Percentiles rank a stretch among this genome's conserved stretches.
Conservation (phyloP, 78 protist species). For the Dictyostelium citrinum region DNA sequence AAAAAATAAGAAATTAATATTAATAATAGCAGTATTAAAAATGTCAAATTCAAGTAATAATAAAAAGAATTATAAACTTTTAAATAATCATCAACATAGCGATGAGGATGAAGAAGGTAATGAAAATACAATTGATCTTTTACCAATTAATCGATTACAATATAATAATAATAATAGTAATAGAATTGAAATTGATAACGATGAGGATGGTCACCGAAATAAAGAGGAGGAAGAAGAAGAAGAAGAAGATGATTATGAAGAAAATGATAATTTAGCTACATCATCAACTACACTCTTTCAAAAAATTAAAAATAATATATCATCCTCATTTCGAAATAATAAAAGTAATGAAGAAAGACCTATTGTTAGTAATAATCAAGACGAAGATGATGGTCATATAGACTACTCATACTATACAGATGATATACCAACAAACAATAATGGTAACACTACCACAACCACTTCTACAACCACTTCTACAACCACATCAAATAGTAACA, state of each 20-base stretch:
- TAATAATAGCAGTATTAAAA: not conserved
- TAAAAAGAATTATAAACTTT: not conserved
- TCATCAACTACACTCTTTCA: not conserved
- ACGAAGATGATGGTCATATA: not conserved
- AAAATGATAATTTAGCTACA: not conserved
- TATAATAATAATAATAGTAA: not conserved
- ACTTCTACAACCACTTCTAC: not conserved
- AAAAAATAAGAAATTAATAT: not conserved
- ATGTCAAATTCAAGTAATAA: constrained; percentile 2
- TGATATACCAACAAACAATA: not conserved
- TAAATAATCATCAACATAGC: not conserved
- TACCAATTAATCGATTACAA: not conserved
- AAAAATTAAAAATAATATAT: constrained; percentile 1
- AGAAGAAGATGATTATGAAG: not conserved
- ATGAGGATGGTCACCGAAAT: not conserved
- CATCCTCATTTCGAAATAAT: not conserved
- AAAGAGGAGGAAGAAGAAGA: not conserved
- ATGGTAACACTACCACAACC: not conserved
- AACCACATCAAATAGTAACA: not conserved
- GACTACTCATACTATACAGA: constrained; percentile 1
- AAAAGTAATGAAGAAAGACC: not conserved
- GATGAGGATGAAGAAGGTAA: not conserved
- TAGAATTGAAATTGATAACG: not conserved
- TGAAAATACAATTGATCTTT: not conserved
- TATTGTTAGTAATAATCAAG: not conserved